Percentiles rank a stretch among this genome's conserved stretches.
phyloP scores from a whole-genome alignment of 331 rosid genomes.

The Telfairia occidentalis region DNA sequence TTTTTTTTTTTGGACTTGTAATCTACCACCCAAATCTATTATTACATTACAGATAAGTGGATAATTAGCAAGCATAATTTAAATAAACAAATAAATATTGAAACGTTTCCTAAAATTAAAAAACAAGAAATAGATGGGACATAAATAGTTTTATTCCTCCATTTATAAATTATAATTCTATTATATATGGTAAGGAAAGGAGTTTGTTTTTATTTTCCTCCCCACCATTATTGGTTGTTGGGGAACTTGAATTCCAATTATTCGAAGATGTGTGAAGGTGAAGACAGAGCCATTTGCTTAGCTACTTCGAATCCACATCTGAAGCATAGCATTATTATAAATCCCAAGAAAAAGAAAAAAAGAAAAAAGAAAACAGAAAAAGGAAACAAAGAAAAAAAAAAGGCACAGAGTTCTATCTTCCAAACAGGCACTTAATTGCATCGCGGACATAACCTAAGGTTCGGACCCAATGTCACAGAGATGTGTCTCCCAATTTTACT shows the following conservation, averaged over 20 bases:
- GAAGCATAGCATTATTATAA: background rate
- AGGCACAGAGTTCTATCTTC: background rate
- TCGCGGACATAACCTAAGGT: background rate
- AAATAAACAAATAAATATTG: too few species aligned
- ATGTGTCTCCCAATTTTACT: constrained; percentile 7
- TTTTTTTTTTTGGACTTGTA: too few species aligned
- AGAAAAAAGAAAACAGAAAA: background rate
- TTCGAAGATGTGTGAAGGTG: background rate
- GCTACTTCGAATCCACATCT: background rate
- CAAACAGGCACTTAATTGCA: constrained; percentile 8
- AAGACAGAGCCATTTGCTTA: background rate
- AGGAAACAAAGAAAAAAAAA: background rate
- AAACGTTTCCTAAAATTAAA: too few species aligned
- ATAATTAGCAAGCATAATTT: too few species aligned
- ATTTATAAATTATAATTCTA: too few species aligned
- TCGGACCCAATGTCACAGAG: constrained; percentile 8
- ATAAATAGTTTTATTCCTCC: background rate
- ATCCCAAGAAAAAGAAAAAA: background rate
- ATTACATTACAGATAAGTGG: too few species aligned
- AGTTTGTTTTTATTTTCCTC: too few species aligned
- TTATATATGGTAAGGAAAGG: background rate
- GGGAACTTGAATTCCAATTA: background rate
- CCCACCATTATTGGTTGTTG: background rate
- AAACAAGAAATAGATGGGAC: background rate
- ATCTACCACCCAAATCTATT: background rate